phyloP scores from a whole-genome alignment of 345 rosid genomes.

The Camelina sativa region DNA sequence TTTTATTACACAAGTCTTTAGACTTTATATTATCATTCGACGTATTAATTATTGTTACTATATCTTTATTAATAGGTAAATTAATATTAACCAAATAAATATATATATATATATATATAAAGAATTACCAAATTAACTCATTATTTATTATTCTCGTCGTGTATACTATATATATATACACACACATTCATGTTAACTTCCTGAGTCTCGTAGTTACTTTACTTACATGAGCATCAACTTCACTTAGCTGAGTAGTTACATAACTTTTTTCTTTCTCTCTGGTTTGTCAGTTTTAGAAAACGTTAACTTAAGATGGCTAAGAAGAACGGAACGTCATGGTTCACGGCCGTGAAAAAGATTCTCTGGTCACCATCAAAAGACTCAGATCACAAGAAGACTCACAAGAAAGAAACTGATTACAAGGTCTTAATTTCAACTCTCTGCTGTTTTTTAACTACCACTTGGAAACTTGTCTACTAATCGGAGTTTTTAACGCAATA shows the following conservation, averaged over 20 bases:
- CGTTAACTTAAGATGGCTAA: slow-evolving; percentile 61
- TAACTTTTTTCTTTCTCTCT: slow-evolving; percentile 1
- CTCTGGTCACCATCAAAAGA: slow-evolving; percentile 84
- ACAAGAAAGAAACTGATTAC: slow-evolving; percentile 60
- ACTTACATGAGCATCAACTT: slow-evolving; percentile 37
- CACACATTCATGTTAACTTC: slow-evolving; percentile 23
- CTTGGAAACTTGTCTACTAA: not conserved
- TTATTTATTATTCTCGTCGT: slow-evolving; percentile 10
- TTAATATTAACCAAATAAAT: too few species aligned
- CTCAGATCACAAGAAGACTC: slow-evolving; percentile 51
- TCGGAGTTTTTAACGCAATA: not conserved
- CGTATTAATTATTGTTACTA: too few species aligned
- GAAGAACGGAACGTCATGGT: slow-evolving; percentile 73
- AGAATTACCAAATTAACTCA: not conserved
- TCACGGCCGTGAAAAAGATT: slow-evolving; percentile 76
- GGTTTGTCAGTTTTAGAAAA: not conserved
- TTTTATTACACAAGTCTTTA: too few species aligned
- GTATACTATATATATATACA: slow-evolving; percentile 24
- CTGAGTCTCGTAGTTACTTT: slow-evolving; percentile 32
- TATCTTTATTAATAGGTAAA: too few species aligned
- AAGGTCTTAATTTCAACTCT: slow-evolving; percentile 50
- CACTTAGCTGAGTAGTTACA: slow-evolving; percentile 8
- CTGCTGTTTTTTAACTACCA: not conserved
- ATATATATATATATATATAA: too few species aligned
- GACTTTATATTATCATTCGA: too few species aligned